Percentiles rank a stretch among this genome's conserved stretches.
phyloP scores from a whole-genome alignment of 2,329 filamentous ascomycete genomes.

The Phyllosticta paracitricarpa region DNA sequence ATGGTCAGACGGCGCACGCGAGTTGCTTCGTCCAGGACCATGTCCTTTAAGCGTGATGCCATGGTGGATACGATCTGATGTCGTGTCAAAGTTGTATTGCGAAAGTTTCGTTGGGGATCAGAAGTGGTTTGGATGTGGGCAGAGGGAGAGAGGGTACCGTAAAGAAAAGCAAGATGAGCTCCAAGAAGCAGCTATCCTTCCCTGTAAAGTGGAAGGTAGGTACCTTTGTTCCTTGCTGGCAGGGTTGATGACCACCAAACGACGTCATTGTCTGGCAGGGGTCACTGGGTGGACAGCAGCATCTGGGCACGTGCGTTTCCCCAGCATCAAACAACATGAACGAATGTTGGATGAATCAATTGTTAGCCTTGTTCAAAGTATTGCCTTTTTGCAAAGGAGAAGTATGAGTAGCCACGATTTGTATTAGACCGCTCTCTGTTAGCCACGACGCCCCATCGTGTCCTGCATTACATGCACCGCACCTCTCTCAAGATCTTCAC shows the following conservation, averaged over 20 bases:
- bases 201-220: neutral
- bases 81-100: neutral
- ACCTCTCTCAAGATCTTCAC: too few species aligned
- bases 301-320: neutral
- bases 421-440: too few species aligned
- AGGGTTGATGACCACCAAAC: neutral
- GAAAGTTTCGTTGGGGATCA: too few species aligned
- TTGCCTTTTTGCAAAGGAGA: too few species aligned
- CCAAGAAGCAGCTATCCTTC: neutral
- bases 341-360: neutral
- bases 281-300: too few species aligned
- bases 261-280: neutral
- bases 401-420: too few species aligned
- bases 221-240: neutral
- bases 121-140: too few species aligned
- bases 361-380: neutral
- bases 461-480: too few species aligned
- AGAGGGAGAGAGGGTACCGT: neutral
- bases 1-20: conserved; percentile 53
- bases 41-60: conserved; percentile 45
- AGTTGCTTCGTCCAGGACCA: conserved; percentile 59
- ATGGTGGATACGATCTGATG: conserved; percentile 14
- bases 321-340: neutral
- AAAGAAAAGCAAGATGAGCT: neutral
- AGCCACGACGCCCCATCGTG: too few species aligned